Conservation (phyloP, 345 rosid genomes). For the Sisymbrium altissimum region DNA sequence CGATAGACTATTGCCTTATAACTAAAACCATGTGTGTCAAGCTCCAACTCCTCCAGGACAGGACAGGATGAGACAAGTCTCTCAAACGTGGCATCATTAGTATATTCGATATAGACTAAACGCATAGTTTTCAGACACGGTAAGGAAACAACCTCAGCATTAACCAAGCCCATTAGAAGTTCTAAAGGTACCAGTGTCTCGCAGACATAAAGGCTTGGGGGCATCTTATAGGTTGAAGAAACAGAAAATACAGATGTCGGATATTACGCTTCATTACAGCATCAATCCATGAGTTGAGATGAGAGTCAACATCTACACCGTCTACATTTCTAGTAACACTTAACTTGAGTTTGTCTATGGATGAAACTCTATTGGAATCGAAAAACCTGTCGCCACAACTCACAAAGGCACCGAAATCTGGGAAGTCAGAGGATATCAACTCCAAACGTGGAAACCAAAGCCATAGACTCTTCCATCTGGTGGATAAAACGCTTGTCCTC, state of each 20-base stretch:
- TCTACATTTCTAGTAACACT: too few relatives aligned
- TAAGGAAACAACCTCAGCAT: not conserved
- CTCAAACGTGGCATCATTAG: too few relatives aligned
- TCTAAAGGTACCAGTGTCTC: not conserved
- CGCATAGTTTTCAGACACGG: too few relatives aligned
- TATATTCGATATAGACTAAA: too few relatives aligned
- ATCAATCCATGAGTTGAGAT: not conserved
- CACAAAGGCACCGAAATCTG: too few relatives aligned
- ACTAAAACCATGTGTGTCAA: too few relatives aligned
- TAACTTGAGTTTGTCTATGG: too few relatives aligned
- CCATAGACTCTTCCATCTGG: conserved; percentile 3
- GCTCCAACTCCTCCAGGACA: too few relatives aligned
- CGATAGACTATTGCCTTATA: not conserved
- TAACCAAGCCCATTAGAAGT: not conserved
- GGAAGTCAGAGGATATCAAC: not conserved
- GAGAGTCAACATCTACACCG: too few relatives aligned
- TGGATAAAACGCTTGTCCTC: not conserved
- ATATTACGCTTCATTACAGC: not conserved
- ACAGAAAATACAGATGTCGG: not conserved
- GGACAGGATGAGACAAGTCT: too few relatives aligned
- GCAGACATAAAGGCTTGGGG: not conserved
- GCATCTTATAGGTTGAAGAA: not conserved
- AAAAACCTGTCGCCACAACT: too few relatives aligned
- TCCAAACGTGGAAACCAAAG: not conserved
- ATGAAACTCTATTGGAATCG: too few relatives aligned